phyloP scores from a whole-genome alignment of 2,329 filamentous ascomycete genomes.

The Orbilia oligospora region DNA sequence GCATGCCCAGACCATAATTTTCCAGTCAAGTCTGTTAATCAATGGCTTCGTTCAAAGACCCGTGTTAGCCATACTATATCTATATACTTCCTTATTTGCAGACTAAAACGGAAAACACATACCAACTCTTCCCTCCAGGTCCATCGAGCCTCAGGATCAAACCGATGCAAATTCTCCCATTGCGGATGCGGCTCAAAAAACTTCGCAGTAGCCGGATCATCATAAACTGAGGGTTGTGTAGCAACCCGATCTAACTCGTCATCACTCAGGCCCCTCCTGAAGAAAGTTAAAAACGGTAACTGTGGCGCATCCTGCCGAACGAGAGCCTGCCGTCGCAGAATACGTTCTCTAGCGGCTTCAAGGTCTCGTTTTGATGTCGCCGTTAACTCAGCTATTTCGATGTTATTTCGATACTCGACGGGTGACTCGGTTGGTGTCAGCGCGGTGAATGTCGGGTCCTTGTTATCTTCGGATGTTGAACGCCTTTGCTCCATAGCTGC shows the following conservation, averaged over 20 bases:
- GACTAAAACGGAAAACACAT: neutral
- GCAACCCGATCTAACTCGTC: constrained; percentile 37
- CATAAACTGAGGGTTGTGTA: constrained; percentile 61
- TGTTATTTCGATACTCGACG: constrained; percentile 20
- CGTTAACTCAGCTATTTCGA: constrained; percentile 32
- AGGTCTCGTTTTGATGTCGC: constrained; percentile 24
- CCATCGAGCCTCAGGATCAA: constrained; percentile 73
- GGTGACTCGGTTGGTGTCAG: constrained; percentile 31
- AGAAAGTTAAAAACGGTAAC: constrained; percentile 42
- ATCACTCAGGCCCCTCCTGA: constrained; percentile 25
- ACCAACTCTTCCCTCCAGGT: constrained; percentile 71
- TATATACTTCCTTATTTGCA: neutral
- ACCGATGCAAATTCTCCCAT: constrained; percentile 75
- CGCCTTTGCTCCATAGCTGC: constrained; percentile 29
- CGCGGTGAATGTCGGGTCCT: constrained; percentile 24
- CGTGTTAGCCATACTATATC: neutral
- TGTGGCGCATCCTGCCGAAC: constrained; percentile 49
- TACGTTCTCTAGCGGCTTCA: constrained; percentile 42
- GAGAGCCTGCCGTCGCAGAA: constrained; percentile 41
- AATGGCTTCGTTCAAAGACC: constrained; percentile 17
- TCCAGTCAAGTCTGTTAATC: constrained; percentile 28
- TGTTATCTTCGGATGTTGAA: constrained; percentile 37
- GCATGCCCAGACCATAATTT: constrained; percentile 45
- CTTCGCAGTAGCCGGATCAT: constrained; percentile 61
- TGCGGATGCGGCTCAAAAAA: constrained; percentile 71